Conservation (phyloP, 306 rosid species). For the Boehmeria nivea region DNA sequence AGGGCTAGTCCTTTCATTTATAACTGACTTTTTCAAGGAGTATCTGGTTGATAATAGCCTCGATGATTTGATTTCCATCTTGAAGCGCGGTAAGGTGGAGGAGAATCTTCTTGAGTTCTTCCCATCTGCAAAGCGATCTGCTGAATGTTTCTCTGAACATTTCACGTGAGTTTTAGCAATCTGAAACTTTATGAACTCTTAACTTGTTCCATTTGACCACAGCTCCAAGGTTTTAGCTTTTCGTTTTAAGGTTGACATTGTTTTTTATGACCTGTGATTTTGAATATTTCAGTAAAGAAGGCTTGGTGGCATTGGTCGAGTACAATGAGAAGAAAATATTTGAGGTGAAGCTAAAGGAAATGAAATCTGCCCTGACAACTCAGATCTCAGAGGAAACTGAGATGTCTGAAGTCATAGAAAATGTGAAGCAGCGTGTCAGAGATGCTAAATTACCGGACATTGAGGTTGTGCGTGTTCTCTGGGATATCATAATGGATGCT, state of each 20-base stretch:
- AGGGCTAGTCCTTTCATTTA: conserved; percentile 91
- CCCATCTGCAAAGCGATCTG: conserved; percentile 80
- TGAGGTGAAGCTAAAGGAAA: conserved; percentile 90
- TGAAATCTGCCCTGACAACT: conserved; percentile 90
- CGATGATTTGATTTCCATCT: conserved; percentile 93
- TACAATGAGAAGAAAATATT: conserved; percentile 95
- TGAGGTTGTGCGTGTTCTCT: conserved; percentile 72
- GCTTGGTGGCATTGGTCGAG: conserved; percentile 80
- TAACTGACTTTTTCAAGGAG: conserved; percentile 96
- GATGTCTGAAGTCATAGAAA: conserved; percentile 90
- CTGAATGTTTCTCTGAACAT: conserved; percentile 90
- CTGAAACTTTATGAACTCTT: too few relatives aligned
- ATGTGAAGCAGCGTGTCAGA: conserved; percentile 80
- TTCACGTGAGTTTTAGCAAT: conserved; percentile 53
- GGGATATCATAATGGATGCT: conserved; percentile 99
- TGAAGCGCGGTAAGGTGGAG: conserved; percentile 95
- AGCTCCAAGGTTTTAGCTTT: not conserved
- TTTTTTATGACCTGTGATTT: not conserved
- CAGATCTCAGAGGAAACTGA: conserved; percentile 92
- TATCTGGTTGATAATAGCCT: conserved; percentile 91
- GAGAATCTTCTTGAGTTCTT: conserved; percentile 83
- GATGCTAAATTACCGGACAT: conserved; percentile 89
- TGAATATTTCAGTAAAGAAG: conserved; percentile 76
- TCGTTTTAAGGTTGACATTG: not conserved
- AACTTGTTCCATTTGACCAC: too few relatives aligned